Evolutionary conservation across 2,329 filamentous ascomycete species (phyloP).

Genomic region (Aspergillus calidoustus): DNA sequence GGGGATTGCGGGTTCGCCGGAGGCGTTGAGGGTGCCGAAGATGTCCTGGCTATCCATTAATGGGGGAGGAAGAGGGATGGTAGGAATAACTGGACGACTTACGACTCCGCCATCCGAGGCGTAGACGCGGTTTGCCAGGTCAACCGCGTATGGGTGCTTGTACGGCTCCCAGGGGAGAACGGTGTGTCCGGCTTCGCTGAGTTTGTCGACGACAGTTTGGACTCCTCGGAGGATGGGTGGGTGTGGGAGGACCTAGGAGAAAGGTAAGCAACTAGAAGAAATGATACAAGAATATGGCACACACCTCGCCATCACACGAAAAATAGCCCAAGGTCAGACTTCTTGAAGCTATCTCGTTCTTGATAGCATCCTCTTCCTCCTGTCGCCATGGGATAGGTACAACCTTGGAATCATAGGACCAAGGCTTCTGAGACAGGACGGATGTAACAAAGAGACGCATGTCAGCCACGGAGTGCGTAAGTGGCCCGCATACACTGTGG

Average conservation of each 20-base stretch:
- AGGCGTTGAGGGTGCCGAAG: slow-evolving; percentile 30
- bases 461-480: background rate
- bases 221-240: slow-evolving; percentile 43
- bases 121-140: slow-evolving; percentile 27
- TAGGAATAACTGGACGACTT: background rate
- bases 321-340: slow-evolving; percentile 40
- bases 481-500: slow-evolving; percentile 35
- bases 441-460: slow-evolving; percentile 12
- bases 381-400: slow-evolving; percentile 16
- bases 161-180: slow-evolving; percentile 37
- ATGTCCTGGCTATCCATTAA: slow-evolving; percentile 26
- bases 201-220: slow-evolving; percentile 28
- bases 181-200: slow-evolving; percentile 35
- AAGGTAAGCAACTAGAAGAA: too few relatives aligned
- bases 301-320: slow-evolving; percentile 14
- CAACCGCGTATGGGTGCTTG: background rate
- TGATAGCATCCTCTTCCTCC: slow-evolving; percentile 29
- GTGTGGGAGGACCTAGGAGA: slow-evolving; percentile 30
- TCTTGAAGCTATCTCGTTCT: slow-evolving; percentile 25
- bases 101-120: slow-evolving; percentile 36
- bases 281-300: background rate
- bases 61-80: background rate
- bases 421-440: slow-evolving; percentile 11
- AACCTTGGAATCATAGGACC: slow-evolving; percentile 18
- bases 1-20: slow-evolving; percentile 45